phyloP scores from a whole-genome alignment of 352 stramenopile genomes.

The Globisporangium barbulae region DNA sequence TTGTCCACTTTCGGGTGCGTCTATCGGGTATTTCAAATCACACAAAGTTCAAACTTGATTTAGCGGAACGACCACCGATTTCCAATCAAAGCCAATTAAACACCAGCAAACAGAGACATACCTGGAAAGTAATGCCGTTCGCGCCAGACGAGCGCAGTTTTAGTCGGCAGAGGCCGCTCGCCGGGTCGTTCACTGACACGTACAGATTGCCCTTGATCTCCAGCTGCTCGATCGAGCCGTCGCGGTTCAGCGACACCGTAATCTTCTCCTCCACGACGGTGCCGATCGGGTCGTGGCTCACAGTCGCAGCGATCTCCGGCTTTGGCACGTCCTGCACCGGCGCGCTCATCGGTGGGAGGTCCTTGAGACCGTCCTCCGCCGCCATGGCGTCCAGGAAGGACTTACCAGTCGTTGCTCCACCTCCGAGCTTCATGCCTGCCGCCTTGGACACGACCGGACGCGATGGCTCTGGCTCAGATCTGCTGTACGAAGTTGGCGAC shows the following conservation, averaged over 20 bases:
- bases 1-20: constrained; percentile 89
- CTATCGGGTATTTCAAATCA: constrained; percentile 12
- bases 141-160: constrained; percentile 63
- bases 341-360: constrained; percentile 80
- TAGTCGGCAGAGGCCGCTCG: constrained; percentile 62
- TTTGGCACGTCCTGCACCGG: constrained; percentile 56
- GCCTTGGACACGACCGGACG: constrained; percentile 49
- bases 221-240: constrained; percentile 79
- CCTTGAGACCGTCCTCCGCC: constrained; percentile 82
- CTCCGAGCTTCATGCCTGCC: constrained; percentile 56
- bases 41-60: background rate
- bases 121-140: constrained; percentile 78
- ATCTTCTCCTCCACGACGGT: constrained; percentile 87
- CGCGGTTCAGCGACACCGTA: constrained; percentile 76
- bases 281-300: constrained; percentile 80
- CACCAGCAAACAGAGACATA: constrained; percentile 4
- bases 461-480: constrained; percentile 34
- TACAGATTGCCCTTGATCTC: constrained; percentile 87
- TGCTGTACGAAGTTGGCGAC: constrained; percentile 64
- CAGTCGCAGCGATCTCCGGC: constrained; percentile 51
- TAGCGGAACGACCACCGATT: background rate
- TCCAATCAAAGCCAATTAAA: background rate
- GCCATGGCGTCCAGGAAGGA: constrained; percentile 87
- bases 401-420: constrained; percentile 54
- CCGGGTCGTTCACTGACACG: constrained; percentile 79